Conservation (phyloP, 2,329 filamentous ascomycete genomes). For the Microsporum audouinii region DNA sequence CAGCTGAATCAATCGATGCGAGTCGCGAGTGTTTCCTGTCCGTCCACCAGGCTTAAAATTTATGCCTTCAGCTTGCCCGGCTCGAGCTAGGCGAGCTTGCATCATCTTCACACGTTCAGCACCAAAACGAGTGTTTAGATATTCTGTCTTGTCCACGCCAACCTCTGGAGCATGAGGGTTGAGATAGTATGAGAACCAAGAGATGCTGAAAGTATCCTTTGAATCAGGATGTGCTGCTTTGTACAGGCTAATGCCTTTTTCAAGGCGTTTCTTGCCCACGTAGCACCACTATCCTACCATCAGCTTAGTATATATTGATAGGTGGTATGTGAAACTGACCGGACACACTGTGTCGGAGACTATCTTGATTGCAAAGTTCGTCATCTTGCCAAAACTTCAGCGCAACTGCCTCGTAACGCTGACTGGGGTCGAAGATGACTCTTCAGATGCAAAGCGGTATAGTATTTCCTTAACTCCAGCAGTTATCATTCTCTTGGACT, state of each 20-base stretch:
- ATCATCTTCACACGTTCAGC: constrained; percentile 50
- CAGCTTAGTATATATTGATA: background rate
- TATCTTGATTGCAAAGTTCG: constrained; percentile 63
- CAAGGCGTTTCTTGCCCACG: constrained; percentile 64
- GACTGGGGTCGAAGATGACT: background rate
- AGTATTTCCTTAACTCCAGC: background rate
- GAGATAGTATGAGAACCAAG: constrained; percentile 72
- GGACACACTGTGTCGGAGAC: constrained; percentile 76
- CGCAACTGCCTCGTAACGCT: background rate
- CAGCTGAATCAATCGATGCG: constrained; percentile 64
- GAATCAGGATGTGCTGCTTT: constrained; percentile 46
- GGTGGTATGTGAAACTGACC: constrained; percentile 18
- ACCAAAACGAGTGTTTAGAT: constrained; percentile 54
- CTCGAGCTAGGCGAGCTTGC: constrained; percentile 43
- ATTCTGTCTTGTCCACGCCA: constrained; percentile 42
- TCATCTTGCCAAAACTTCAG: constrained; percentile 40
- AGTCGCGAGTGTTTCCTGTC: constrained; percentile 66
- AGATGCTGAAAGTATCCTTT: constrained; percentile 58
- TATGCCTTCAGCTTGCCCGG: constrained; percentile 58
- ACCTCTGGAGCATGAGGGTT: constrained; percentile 50
- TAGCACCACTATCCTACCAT: constrained; percentile 51
- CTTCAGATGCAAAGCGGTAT: background rate
- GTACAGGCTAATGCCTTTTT: constrained; percentile 58
- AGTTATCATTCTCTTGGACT: background rate
- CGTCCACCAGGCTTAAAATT: constrained; percentile 59